Evolutionary conservation across 495 filamentous ascomycete species (phyloP), one percentile per base, ranked within the genome.

Genomic region (Elasticomyces elasticus): DNA sequence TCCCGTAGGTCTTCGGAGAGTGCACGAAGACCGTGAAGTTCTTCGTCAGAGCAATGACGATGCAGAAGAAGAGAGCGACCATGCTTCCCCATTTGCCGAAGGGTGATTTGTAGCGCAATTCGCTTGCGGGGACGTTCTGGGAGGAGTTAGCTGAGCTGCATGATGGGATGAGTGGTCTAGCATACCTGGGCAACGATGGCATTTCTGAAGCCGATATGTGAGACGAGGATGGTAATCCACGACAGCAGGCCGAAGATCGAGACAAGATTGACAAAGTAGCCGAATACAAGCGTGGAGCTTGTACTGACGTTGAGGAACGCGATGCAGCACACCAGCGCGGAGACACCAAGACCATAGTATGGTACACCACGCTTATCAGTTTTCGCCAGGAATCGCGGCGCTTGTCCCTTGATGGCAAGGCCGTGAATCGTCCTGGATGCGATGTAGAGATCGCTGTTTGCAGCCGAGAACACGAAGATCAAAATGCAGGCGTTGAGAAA

Each of bases 361-460:
- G 83, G 84, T 6, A 86, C 81, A 13, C 84, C 83, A 10, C 70
- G 67, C 35, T 83, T 71, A 46, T 73, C 78, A 27, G 79, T 83
- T 17, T 51, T 70, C 31, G 74, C 68, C 53, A 88, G 75, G 56
- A 82, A 59, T 0, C 61, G 59, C 0, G 85, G 85, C 0, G 85
- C 85, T 37, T 85, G 79, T 9, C 81, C 76, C 52, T 81, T 75
- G 26, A 75, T 63, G 0, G 84, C 81, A 57, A 86, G 76, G 20
- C 80, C 80, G 62, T 84, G 85, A 10, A 90, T 73, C 48, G 82
- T 83, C 13, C 87, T 79, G 0, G 81, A 84, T 15, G 82, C 85
- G 26, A 83, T 87, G 70, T 87, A 90, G 43, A 89, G 73, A 74
- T 86, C 88, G 5, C 83, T 81, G 63, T 92, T 90, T 46, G 79